Conservation (phyloP, 2,329 filamentous ascomycete genomes). For the Polychaeton citri region DNA sequence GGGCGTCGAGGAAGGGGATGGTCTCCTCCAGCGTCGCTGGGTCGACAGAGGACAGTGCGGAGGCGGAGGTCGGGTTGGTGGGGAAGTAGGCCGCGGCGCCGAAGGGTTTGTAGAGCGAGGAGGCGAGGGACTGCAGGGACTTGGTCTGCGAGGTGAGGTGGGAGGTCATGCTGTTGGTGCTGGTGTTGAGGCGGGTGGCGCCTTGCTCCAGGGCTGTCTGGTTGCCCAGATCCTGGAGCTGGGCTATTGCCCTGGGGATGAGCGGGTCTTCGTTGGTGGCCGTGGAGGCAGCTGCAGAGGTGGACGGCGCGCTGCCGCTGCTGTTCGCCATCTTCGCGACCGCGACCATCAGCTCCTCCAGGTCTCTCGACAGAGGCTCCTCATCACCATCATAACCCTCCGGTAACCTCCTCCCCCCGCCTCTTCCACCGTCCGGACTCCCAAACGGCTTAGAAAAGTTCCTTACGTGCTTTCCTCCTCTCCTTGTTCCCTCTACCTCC, state of each 20-base stretch:
- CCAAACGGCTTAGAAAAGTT: constrained; percentile 21
- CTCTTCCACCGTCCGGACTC: constrained; percentile 1
- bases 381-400: background rate
- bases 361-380: constrained; percentile 44
- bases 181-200: constrained; percentile 21
- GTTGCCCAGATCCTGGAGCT: constrained; percentile 22
- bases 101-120: constrained; percentile 53
- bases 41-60: too few relatives aligned
- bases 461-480: constrained; percentile 16
- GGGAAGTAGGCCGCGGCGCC: constrained; percentile 42
- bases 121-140: constrained; percentile 59
- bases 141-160: constrained; percentile 65
- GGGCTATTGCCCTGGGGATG: constrained; percentile 17
- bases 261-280: constrained; percentile 18
- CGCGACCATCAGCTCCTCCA: constrained; percentile 21
- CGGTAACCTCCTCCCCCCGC: constrained; percentile 3
- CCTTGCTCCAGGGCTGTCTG: constrained; percentile 20
- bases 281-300: constrained; percentile 11
- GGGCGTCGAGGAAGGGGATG: constrained; percentile 51
- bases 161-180: constrained; percentile 42
- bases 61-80: constrained; percentile 35
- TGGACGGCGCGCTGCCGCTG: constrained; percentile 1
- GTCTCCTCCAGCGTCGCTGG: constrained; percentile 54
- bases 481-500: too few relatives aligned
- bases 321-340: constrained; percentile 19